A percentile compares a stretch with the other conserved stretches of the same genome.
phyloP scores from a whole-genome alignment of 331 rosid species.

The Acacia concinna region DNA sequence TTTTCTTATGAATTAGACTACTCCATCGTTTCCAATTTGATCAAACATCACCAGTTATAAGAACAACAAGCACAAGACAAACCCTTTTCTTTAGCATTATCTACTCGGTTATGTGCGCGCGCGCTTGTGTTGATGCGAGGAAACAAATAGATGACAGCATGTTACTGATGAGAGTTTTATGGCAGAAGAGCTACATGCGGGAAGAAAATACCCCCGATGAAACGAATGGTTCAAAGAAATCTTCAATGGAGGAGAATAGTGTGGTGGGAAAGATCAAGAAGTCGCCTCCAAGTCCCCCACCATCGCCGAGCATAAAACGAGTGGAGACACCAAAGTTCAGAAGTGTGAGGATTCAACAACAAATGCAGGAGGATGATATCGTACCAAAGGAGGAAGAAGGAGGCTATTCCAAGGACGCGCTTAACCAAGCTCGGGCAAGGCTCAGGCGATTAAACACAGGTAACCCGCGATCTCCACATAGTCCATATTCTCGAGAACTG shows the following conservation, averaged over 20 bases:
- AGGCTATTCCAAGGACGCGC: conserved; percentile 20
- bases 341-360: not conserved
- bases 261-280: conserved; percentile 40
- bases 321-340: conserved; percentile 30
- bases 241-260: conserved; percentile 36
- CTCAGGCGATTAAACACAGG: conserved; percentile 46
- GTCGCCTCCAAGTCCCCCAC: conserved; percentile 47
- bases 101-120: not conserved
- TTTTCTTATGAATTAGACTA: not conserved
- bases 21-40: not conserved
- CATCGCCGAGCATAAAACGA: conserved; percentile 35
- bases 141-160: not conserved
- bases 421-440: conserved; percentile 45
- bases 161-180: not conserved
- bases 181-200: not conserved
- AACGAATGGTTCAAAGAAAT: not conserved
- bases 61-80: not conserved
- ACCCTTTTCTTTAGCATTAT: not conserved
- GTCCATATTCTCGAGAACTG: conserved; percentile 27
- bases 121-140: not conserved
- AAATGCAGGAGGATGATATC: conserved; percentile 14
- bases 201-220: conserved; percentile 3
- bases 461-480: conserved; percentile 31
- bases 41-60: not conserved
- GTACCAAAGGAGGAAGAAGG: not conserved